Evolutionary conservation across 1,284 basidiomycete genomes (phyloP), one percentile per base, ranked within the genome.

Genomic region (Puccinia hordei): DNA sequence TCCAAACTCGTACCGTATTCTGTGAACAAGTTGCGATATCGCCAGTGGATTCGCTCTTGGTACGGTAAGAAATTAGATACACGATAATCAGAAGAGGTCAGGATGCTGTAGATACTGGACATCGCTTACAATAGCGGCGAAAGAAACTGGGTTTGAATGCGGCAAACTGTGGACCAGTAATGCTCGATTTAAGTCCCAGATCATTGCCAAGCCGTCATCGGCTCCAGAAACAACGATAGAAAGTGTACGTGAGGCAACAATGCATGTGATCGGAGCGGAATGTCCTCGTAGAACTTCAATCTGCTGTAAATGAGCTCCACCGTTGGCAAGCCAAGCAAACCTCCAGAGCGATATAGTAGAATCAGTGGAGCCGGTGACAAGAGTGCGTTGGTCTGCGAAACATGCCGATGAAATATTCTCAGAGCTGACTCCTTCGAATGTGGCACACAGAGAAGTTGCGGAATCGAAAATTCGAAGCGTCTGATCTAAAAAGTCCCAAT

Each of bases 141-240:
- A 41, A n/a, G 51, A 51, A 30, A 79, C 76, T 4, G 76, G 55
- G 38, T 38, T 61, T 53, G 83, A 83, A 51, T 83, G 83, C 13
- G 80, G 82, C 33, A 86, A 82, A 49, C 82, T 75, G 9, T 83
- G 82, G 1, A 85, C 83, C 61, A 84, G 83, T 13, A 81, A 78
- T 35, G 82, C 83, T 35, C 91, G 88, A 84, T 98, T 97, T 77
- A 94, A 88, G 85, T 98, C 95, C 95, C 95, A 98, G 9, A 97
- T 83, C 19, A 92, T 91, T 0, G 92, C 93, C 81, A 90, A 92
- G 0, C 93, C 92, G 83, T 97, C 94, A 82, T 89, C 89, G 8
- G 92, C 92, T 8, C 94, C 94, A 81, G 92, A 95, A 65, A 96
- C 90, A 19, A 91, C 89, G 27, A 95, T 84, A 1, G 92, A 93